Evolutionary conservation across 495 filamentous ascomycete species (phyloP), one percentile per base, ranked within the genome.

Genomic region (Penicillium chermesinum): DNA sequence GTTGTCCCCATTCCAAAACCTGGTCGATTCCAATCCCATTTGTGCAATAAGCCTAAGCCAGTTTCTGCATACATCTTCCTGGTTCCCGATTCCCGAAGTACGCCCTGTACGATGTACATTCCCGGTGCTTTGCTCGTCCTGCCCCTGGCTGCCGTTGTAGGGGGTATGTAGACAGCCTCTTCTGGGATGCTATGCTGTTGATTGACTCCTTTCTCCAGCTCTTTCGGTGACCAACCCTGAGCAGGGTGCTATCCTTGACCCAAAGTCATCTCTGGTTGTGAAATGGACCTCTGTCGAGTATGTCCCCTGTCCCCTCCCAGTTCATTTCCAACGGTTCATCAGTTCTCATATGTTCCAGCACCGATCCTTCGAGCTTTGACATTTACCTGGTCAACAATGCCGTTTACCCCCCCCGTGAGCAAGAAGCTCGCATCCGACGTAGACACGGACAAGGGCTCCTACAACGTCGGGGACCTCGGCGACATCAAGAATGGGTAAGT

Each of bases 341-440:
- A n/a, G n/a, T n/a, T n/a, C n/a, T n/a, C n/a, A n/a, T n/a, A n/a
- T n/a, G n/a, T n/a, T n/a, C n/a, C n/a, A 69, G 64, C 43, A 68
- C 67, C 37, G 69, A 72, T 35, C 59, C 58, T 8, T 54, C 53
- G 30, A 54, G 47, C 39, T 64, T 70, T 50, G 49, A 72, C 30
- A 58, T 72, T 32, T 60, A 65, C 53, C 50, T 72, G 7, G 61
- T 69, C 48, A 71, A 72, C 61, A 64, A 71, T 44, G 49, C 53
- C 37, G 54, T 67, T 37, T 70, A 70, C 44, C 69, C 69, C n/a
- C 33, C 50, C 51, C 5, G 58, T 81, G 5, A 61, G 71, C 34
- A 65, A 76, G 55, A 75, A 73, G 39, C 65, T 76, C 27, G 67
- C 66, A 19, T 53, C 62, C 12, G 54, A 67, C 20, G 46, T 71